phyloP scores from a whole-genome alignment of 208 protist species.

The Phytomonas serpens region DNA sequence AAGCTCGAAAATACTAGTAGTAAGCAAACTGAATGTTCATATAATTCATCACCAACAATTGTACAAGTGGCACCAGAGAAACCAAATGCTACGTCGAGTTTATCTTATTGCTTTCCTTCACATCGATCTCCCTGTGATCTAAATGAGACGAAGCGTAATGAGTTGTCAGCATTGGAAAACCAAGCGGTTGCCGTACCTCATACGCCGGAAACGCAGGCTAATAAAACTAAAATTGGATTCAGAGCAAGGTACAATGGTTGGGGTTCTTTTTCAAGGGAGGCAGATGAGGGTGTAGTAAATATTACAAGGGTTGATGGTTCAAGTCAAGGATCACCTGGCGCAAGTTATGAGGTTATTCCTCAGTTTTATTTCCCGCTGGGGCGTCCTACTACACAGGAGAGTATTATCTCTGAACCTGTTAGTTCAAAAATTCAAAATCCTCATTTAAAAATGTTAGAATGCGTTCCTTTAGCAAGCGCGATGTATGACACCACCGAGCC shows the following conservation, averaged over 20 bases:
- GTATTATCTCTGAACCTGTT: constrained; percentile 36
- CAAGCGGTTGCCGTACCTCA: neutral
- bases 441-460: constrained; percentile 55
- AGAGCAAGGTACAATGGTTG: neutral
- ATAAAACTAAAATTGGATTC: constrained; percentile 2
- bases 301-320: constrained; percentile 2
- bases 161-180: neutral
- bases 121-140: neutral
- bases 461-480: constrained; percentile 27
- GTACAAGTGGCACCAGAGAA: neutral
- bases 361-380: constrained; percentile 84
- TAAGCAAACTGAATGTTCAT: neutral
- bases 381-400: constrained; percentile 22
- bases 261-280: constrained; percentile 1
- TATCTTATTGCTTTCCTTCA: neutral
- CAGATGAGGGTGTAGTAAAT: neutral
- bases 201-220: neutral
- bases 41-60: neutral
- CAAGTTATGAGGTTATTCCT: constrained; percentile 68
- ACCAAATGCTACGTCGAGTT: neutral
- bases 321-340: constrained; percentile 2
- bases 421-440: constrained; percentile 55
- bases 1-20: neutral
- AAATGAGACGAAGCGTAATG: neutral
- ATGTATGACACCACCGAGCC: constrained; percentile 27